Conservation (phyloP, 257 asterid genomes). For the Ligustrum vulgare region DNA sequence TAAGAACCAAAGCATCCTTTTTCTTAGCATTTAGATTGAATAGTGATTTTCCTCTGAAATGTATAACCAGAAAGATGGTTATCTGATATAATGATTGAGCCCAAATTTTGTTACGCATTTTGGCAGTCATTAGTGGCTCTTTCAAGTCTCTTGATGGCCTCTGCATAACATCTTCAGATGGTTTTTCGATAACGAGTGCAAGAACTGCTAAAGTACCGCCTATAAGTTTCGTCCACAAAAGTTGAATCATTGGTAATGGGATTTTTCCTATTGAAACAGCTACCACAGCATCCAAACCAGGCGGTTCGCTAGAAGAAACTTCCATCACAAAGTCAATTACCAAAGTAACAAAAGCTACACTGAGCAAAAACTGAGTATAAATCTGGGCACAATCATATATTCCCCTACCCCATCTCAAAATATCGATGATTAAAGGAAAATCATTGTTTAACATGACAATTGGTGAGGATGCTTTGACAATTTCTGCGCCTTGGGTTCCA, state of each 20-base stretch:
- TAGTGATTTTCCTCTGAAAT: conserved; percentile 20
- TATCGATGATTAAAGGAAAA: conserved; percentile 1
- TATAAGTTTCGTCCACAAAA: conserved; percentile 30
- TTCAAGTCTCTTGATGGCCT: conserved; percentile 2
- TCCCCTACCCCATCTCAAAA: conserved; percentile 32
- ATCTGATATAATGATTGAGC: conserved; percentile 20
- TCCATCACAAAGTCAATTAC: conserved; percentile 20
- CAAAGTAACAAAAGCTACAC: conserved; percentile 24
- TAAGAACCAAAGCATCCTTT: conserved; percentile 22
- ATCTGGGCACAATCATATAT: conserved; percentile 19
- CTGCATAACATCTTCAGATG: conserved; percentile 19
- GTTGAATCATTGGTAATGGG: conserved; percentile 28
- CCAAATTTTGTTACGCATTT: conserved; percentile 5
- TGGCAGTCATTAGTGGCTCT: conserved; percentile 9
- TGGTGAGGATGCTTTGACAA: conserved; percentile 22
- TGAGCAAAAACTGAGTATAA: conserved; percentile 25
- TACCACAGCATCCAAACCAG: neutral
- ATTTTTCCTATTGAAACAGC: conserved; percentile 14
- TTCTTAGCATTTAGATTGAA: conserved; percentile 13
- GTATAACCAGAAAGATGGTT: conserved; percentile 11
- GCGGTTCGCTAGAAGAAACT: conserved; percentile 9
- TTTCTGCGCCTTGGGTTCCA: conserved; percentile 25
- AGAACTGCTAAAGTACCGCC: conserved; percentile 17
- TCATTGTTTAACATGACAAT: neutral
- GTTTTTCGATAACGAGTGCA: conserved; percentile 18